Evolutionary conservation across 176 grass and related monocot species (phyloP), one percentile per base, ranked within the genome.

Genomic region (Cenchrus fungigraminus): DNA sequence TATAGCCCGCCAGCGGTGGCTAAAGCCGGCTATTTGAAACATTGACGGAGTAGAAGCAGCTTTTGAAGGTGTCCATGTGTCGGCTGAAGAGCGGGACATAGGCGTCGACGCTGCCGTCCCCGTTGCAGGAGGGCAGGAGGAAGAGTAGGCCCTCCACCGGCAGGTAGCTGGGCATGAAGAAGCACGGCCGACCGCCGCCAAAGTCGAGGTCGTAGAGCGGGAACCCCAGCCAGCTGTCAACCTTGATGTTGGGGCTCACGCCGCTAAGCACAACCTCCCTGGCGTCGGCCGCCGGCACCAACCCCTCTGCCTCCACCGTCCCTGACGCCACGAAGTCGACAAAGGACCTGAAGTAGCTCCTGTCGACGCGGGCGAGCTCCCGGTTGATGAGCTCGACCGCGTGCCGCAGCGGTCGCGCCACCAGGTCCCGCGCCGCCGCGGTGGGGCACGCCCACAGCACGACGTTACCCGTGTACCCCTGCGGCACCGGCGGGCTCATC

Each of bases 21-120:
- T 32, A 32, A 32, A 32, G 31, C 31, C 31, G 31, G 31, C 31
- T 32, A 32, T 32, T 32, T 32, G 31, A 32, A 32, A 32, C 31
- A 32, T 32, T 32, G 31, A 46, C 6, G 8, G 45, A 46, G 70
- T 89, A 76, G 50, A 75, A 89, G 25, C 44, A 14, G 6, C 17
- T 13, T 31, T 80, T 58, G 66, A 89, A 89, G 12, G 46, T 17
- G 22, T 42, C 55, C 25, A 80, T 29, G 44, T 84, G 58, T 28
- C 63, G 5, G 8, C 58, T 4, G 12, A 89, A 68, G 8, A 85
- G 65, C 6, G 82, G 58, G 3, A 85, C 82, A 25, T 84, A 51
- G 31, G 40, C 87, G 12, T 85, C 87, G 20, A 85, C 54, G 75
- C 87, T 85, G 45, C 87, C 82, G 59, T 89, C 87, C 4, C 87